phyloP scores from a whole-genome alignment of 306 rosid species.

The Albizia julibrissin region DNA sequence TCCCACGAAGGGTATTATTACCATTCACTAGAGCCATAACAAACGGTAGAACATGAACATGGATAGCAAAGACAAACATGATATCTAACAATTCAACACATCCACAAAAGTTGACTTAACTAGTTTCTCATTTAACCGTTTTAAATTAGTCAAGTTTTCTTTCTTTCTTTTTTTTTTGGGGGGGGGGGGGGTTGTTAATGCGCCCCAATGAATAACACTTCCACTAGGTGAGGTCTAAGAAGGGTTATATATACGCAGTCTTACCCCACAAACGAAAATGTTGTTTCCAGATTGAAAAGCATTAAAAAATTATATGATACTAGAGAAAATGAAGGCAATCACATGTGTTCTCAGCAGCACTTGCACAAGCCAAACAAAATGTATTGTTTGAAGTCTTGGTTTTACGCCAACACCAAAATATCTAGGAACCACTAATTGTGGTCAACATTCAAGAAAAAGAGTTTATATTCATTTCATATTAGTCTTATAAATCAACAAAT shows the following conservation, averaged over 20 bases:
- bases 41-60: not conserved
- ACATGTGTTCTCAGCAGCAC: not conserved
- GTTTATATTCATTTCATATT: not conserved
- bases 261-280: no score
- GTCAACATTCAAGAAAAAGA: not conserved
- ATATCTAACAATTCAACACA: not conserved
- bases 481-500: not conserved
- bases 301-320: not conserved
- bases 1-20: not conserved
- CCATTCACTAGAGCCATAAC: not conserved
- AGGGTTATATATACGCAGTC: no score
- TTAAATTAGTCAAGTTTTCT: not conserved
- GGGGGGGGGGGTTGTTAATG: no score
- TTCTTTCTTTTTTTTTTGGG: no score
- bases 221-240: no score
- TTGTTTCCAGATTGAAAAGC: not conserved
- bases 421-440: not conserved
- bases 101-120: not conserved
- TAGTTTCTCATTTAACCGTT: not conserved
- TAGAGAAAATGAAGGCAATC: not conserved
- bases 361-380: not conserved
- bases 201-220: no score
- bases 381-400: not conserved
- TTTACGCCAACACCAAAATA: not conserved
- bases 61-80: not conserved